Evolutionary conservation across 768 basidiomycete species (phyloP), one percentile per base, ranked within the genome.

Genomic region (Gyrodon lividus): DNA sequence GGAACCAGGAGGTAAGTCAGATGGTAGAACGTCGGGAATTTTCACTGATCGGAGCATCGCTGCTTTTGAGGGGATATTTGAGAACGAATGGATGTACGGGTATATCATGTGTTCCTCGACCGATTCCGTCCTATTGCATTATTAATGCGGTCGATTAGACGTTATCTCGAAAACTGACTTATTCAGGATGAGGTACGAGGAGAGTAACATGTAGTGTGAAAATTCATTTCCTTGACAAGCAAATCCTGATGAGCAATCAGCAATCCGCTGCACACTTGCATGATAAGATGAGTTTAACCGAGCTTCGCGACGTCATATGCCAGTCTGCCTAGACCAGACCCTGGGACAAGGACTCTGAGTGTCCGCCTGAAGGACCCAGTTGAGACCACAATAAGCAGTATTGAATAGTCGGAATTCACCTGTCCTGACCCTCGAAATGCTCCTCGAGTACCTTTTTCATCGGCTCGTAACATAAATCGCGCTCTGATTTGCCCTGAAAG

Each of bases 211-310:
- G 69, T 92, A 92, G 58, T 95, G 89, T 28, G 91, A 93, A 66
- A 97, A 97, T 69, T 98, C 95, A 64, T 97, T 97, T 19, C 89
- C 94, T 68, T 96, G 94, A 57, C 89, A 92, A 1, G 87, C 72
- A 59, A 93, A 98, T 4, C 94, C 94, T 93, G 42, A 42, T 0
- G 40, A 43, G 34, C 10, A 13, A 38, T 56, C n/a, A 54, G 38
- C 7, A n/a, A 43, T 9, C 19, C 13, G 5, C n/a, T 19, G 24
- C 3, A 19, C 13, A 46, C 13, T 5, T 3, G 2, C 31, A 19
- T 48, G 12, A 42, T 43, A 42, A 35, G 30, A 37, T 44, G 24
- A 31, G 42, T 54, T 74, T 30, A 60, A 92, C 92, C 94, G 48
- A 87, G 74, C 28, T 78, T 81, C 5, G 92, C 92, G 4, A 96